A percentile compares a stretch with the other conserved stretches of the same genome.
Conservation (phyloP, 75 land plant species). For the Pseudotsuga menziesii region DNA sequence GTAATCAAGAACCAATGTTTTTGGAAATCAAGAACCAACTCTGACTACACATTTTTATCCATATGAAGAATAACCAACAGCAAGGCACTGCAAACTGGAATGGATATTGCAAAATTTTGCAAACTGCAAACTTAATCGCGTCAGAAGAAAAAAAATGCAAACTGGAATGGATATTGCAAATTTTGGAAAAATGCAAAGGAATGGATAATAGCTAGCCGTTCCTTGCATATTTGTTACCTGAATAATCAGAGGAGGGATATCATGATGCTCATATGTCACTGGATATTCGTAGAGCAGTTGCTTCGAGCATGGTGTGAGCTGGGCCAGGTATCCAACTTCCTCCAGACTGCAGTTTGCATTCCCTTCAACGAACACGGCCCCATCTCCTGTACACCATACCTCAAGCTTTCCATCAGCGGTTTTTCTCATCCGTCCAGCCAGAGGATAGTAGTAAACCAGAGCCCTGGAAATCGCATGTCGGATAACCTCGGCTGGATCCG, state of each 20-base stretch:
- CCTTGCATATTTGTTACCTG: conserved; percentile 42
- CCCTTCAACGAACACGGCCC: conserved; percentile 85
- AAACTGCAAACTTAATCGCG: too few species aligned
- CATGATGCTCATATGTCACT: conserved; percentile 56
- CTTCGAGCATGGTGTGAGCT: conserved; percentile 57
- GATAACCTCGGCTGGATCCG: conserved; percentile 40
- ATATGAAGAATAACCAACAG: too few species aligned
- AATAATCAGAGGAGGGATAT: conserved; percentile 63
- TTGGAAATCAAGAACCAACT: too few species aligned
- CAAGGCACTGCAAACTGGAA: too few species aligned
- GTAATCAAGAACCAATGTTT: too few species aligned
- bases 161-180: too few species aligned
- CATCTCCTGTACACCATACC: conserved; percentile 67
- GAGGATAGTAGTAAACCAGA: conserved; percentile 68
- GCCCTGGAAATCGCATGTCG: conserved; percentile 51
- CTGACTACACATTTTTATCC: too few species aligned
- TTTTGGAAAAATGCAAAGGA: too few species aligned
- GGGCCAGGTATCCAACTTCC: conserved; percentile 63
- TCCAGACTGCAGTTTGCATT: conserved; percentile 48
- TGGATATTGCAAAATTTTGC: too few species aligned
- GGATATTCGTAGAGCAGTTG: conserved; percentile 80
- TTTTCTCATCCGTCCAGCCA: conserved; percentile 82
- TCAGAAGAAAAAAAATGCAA: too few species aligned
- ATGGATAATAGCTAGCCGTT: too few species aligned
- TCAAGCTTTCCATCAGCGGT: conserved; percentile 68